phyloP scores from a whole-genome alignment of 2,329 filamentous ascomycete genomes.

The Trichoderma guizhouense region DNA sequence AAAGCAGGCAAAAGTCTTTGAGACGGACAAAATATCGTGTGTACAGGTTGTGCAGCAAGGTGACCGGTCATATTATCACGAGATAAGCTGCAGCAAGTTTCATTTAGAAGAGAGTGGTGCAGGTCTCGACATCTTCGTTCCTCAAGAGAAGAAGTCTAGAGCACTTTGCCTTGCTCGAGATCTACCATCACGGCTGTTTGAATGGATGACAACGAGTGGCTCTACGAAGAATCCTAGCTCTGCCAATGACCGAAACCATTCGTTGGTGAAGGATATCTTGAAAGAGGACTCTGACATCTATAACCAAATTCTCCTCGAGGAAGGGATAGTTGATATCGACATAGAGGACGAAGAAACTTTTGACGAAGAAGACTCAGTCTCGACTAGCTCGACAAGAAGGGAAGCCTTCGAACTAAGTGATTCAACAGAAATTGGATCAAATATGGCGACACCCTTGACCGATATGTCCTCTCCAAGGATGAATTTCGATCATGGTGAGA shows the following conservation, averaged over 20 bases:
- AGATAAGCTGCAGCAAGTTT: background rate
- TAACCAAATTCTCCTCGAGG: background rate
- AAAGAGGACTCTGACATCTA: background rate
- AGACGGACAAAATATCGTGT: background rate
- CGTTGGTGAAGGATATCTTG: background rate
- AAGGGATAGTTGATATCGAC: background rate
- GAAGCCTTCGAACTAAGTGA: background rate
- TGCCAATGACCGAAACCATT: background rate
- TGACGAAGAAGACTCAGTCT: background rate
- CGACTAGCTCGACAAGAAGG: background rate
- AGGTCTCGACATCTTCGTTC: background rate
- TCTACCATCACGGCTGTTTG: background rate
- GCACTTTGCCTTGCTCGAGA: background rate
- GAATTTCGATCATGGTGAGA: background rate
- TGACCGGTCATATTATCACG: background rate
- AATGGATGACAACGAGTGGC: background rate
- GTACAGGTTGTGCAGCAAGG: background rate
- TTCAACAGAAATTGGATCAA: background rate
- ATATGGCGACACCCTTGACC: background rate
- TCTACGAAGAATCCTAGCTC: conserved; percentile 23
- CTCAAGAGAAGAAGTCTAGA: background rate
- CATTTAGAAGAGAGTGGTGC: background rate
- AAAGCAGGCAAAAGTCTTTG: background rate
- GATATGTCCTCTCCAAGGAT: background rate
- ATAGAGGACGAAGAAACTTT: background rate